Base-by-base conservation (phyloP, 78 protist species). In the Diacronema lutheri region DNA sequence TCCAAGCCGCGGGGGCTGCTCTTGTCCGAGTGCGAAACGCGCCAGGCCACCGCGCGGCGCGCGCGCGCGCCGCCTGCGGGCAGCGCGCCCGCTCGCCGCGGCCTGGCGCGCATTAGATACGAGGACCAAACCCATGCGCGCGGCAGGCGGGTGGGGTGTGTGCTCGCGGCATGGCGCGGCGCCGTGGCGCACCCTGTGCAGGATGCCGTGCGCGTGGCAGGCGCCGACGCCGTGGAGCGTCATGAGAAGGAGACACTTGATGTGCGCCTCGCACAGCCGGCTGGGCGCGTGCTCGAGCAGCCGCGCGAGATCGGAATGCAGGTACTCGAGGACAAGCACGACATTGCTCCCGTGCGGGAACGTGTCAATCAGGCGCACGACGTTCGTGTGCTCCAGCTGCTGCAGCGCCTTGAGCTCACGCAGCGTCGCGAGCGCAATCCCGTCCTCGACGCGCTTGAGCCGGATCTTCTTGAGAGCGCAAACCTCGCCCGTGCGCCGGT, bases 381-480 rank as follows among this genome's bases (percentile, higher is more conserved):
- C 92, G 90, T 99, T 99, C 13, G 90, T 90, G 80, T 98, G 99
- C 25, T 87, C 73, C 19, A 99, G 89, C 62, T 96, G 98, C 82
- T 90, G 93, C 21, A 99, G 91, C 23, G 96, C 68, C 3, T 98
- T 86, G 38, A 99, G 93, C 78, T 99, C 99, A 21, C 99, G 89
- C 44, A 99, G 85, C 2, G 99, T 97, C 2, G 99, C 94, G 61
- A 89, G 40, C 23, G 99, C 99, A 0, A 98, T 93, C 41, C 99
- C 99, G 64, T 97, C 99, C 38, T 97, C 99, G 29, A 94, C 98
- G 21, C 84, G 86, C 33, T 97, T 97, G 33, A 98, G 79, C 33
- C 97, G 87, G 31, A 98, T 96, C 87, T 92, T 84, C 88, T 98
- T 98, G 31, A 98, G 89, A 16, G 99, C 99, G 19, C 97, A 93